Conservation (phyloP, 2,329 filamentous ascomycete genomes). For the Aspergillus chevalieri region DNA sequence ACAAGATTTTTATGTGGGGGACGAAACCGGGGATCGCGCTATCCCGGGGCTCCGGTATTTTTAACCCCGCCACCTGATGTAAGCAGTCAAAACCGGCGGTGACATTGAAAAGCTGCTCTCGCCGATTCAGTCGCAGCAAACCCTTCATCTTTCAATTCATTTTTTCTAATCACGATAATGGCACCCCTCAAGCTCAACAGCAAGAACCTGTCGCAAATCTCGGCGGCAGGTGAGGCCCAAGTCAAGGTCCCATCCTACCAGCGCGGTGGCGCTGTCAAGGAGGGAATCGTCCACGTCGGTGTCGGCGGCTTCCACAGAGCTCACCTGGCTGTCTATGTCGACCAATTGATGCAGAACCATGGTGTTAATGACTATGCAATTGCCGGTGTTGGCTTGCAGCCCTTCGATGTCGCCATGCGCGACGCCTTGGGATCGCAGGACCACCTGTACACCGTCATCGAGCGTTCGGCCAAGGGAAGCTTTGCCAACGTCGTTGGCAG, state of each 20-base stretch:
- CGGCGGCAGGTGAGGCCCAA: constrained; percentile 17
- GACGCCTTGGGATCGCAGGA: constrained; percentile 46
- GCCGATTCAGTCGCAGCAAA: not conserved
- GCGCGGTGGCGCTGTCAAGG: constrained; percentile 42
- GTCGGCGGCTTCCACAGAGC: constrained; percentile 52
- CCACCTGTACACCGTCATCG: constrained; percentile 49
- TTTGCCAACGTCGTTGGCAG: constrained; percentile 45
- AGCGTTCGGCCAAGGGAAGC: constrained; percentile 50
- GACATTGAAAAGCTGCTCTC: not conserved
- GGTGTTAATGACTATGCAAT: constrained; percentile 45
- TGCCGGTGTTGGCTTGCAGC: constrained; percentile 48
- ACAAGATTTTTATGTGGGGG: no score
- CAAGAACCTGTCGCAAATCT: constrained; percentile 35
- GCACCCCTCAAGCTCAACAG: constrained; percentile 35
- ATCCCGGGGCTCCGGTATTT: not conserved
- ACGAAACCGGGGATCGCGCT: no score
- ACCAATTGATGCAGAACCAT: constrained; percentile 45
- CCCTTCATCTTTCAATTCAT: not conserved
- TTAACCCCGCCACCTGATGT: not conserved
- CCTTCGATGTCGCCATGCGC: constrained; percentile 48
- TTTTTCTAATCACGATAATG: constrained; percentile 13
- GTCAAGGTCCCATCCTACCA: constrained; percentile 41
- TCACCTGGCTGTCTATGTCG: constrained; percentile 49
- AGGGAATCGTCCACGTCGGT: constrained; percentile 51
- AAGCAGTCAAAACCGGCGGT: not conserved